Evolutionary conservation across 2,329 filamentous ascomycete genomes (phyloP), one percentile per base, ranked within the genome.

Genomic region (Exserohilum rostratum): DNA sequence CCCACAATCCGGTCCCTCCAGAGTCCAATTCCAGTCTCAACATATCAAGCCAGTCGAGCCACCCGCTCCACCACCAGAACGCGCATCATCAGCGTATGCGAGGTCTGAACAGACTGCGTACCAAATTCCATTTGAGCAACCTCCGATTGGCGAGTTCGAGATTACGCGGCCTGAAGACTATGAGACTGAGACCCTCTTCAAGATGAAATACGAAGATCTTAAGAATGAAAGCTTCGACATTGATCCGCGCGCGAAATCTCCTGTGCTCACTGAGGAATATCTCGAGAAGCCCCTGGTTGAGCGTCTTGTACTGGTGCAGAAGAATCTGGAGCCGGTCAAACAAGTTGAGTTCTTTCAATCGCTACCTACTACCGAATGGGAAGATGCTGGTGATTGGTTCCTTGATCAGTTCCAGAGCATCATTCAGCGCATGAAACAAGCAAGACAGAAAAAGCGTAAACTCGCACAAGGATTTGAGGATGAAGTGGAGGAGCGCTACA

Each of bases 341-440:
- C 82, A 85, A 55, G 68, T 69, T 3, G 61, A 71, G 0, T 85
- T 86, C 68, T 81, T 88, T 58, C 71, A 75, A 1, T 78, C 77
- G 9, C 75, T 87, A 35, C 72, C 76, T 0, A 78, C 86, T 13
- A 70, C 77, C 3, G 79, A 87, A 57, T 87, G 85, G 83, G 85
- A 87, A 70, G 80, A 85, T 40, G 82, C 84, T 18, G 85, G 85
- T 2, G 83, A 86, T 53, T 83, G 85, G 78, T 80, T 88, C 40
- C 76, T 87, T 1, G 79, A 82, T 1, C 77, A 79, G 45, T 86
- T 87, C 62, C 75, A 75, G 43, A 71, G 76, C 4, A 72, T 86
- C 35, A 68, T 87, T 33, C 70, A 72, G 15, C 78, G 79, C 43
- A 80, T 85, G 62, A 85, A 80, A 62, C 73, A 79, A 1, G 77